phyloP scores from a whole-genome alignment of 305 asterid species.

The Plantago coronopus region DNA sequence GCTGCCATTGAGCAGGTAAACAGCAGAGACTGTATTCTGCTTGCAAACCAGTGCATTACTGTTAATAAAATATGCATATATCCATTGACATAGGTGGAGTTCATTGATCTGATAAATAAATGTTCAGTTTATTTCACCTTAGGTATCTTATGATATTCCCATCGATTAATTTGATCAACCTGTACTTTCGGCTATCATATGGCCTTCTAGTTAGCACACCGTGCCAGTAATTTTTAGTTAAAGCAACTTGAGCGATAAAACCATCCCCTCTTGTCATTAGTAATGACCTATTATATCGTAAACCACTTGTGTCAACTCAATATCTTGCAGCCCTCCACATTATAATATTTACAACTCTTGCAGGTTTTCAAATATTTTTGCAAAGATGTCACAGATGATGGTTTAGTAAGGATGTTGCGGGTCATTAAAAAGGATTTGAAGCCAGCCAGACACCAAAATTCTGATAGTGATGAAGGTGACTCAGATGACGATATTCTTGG shows the following conservation, averaged over 20 bases:
- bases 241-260: no score
- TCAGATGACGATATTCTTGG: conserved; percentile 69
- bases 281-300: no score
- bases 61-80: conserved; percentile 1
- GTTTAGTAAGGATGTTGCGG: conserved; percentile 73
- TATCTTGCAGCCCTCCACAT: background rate
- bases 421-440: conserved; percentile 85
- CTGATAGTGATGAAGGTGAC: conserved; percentile 58
- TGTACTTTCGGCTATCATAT: background rate
- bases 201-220: background rate
- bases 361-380: conserved; percentile 87
- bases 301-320: background rate
- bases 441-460: conserved; percentile 78
- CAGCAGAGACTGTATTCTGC: conserved; percentile 13
- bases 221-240: no score
- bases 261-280: no score
- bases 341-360: background rate
- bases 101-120: no score
- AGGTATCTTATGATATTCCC: no score
- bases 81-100: no score
- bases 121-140: no score
- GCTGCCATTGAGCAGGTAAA: conserved; percentile 88
- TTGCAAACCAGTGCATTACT: conserved; percentile 11
- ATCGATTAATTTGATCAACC: background rate
- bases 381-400: conserved; percentile 69